These are phyloP conservation scores for Dimocarpus longan DNA, from an alignment of 345 rosid species.

Conservation along the genomic window DNA sequence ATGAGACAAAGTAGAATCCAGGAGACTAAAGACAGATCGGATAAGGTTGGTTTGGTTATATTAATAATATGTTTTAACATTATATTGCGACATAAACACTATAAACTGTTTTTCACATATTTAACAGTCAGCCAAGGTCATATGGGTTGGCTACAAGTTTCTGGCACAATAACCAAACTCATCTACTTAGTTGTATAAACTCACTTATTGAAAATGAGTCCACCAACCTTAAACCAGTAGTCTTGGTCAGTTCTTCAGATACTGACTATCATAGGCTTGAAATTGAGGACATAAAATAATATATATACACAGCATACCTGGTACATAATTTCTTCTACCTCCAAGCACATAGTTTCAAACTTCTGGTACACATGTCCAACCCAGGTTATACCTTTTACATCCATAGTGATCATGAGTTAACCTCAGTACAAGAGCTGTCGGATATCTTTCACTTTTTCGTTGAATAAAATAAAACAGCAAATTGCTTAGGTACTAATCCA, in stretches of 20 bases:
- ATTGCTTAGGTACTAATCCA: neutral
- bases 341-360: constrained; percentile 90
- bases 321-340: constrained; percentile 84
- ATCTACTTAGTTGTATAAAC: neutral
- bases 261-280: neutral
- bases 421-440: constrained; percentile 11
- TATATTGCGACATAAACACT: neutral
- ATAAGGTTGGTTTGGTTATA: neutral
- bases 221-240: neutral
- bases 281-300: neutral
- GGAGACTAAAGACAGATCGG: too few species aligned
- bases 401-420: constrained; percentile 44
- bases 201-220: neutral
- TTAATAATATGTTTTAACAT: neutral
- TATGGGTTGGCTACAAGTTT: neutral
- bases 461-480: neutral
- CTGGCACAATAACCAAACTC: neutral
- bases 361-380: constrained; percentile 74
- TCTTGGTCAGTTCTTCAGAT: neutral
- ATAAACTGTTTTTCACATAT: neutral
- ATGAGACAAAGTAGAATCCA: too few species aligned
- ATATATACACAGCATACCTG: constrained; percentile 44
- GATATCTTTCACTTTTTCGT: constrained; percentile 8
- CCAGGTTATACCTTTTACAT: constrained; percentile 69
- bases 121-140: neutral